Evolutionary conservation across 2,329 filamentous ascomycete species (phyloP).

Genomic region (Nectriaceae sp.): DNA sequence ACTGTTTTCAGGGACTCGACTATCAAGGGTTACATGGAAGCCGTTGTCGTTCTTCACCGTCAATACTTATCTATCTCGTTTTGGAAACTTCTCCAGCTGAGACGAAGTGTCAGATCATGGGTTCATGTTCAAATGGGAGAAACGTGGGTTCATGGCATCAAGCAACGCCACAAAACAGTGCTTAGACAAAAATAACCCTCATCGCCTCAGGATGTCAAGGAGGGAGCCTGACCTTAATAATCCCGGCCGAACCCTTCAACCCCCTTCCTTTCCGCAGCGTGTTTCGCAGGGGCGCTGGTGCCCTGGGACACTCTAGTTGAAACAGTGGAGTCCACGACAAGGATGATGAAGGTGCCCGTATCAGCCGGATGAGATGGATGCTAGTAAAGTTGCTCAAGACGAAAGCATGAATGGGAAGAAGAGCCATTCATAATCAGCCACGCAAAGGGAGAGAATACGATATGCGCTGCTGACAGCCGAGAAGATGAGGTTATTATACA

Average conservation of each 20-base stretch:
- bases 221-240: no score
- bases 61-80: no score
- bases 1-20: no score
- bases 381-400: slow-evolving; percentile 1
- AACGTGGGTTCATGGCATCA: neutral
- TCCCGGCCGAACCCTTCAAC: neutral
- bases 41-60: no score
- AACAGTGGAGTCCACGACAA: slow-evolving; percentile 20
- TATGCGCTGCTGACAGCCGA: neutral
- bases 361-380: neutral
- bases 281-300: slow-evolving; percentile 17
- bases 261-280: slow-evolving; percentile 12
- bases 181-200: neutral
- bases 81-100: no score
- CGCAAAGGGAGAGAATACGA: neutral
- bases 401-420: neutral
- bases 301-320: slow-evolving; percentile 21
- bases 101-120: no score
- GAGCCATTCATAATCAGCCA: slow-evolving; percentile 4
- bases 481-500: neutral
- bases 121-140: neutral
- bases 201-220: no score
- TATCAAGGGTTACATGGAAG: no score
- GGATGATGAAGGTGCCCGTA: neutral
- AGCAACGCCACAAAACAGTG: neutral